Percentiles rank a stretch among this genome's conserved stretches.
These are phyloP conservation scores for Haematococcus lacustris DNA, from an alignment of 139 green algal species.

Conservation along the genomic window DNA sequence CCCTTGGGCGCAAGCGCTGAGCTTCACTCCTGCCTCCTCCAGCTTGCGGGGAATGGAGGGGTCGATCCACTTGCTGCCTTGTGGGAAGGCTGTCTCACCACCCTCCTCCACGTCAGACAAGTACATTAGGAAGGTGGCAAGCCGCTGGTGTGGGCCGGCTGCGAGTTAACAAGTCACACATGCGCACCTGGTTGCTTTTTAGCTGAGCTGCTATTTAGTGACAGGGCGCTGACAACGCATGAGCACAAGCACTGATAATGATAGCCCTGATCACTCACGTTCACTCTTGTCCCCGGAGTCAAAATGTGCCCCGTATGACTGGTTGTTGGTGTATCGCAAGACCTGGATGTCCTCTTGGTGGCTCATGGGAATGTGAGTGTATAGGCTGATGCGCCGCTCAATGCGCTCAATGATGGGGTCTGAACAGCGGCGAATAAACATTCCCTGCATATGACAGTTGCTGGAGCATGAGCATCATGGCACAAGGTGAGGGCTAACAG, in stretches of 20 bases:
- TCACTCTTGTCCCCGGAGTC: conserved; percentile 32
- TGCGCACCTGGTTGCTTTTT: not conserved
- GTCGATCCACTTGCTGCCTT: conserved; percentile 34
- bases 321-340: conserved; percentile 36
- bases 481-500: not conserved
- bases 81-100: conserved; percentile 53
- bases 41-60: conserved; percentile 27
- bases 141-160: conserved; percentile 28
- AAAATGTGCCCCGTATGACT: conserved; percentile 50
- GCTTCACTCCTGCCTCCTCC: not conserved
- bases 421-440: conserved; percentile 27
- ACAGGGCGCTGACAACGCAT: not conserved
- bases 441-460: conserved; percentile 11
- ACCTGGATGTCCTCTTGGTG: conserved; percentile 49
- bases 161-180: not conserved
- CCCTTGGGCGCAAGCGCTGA: conserved; percentile 54
- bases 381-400: conserved; percentile 35
- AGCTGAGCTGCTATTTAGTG: not conserved
- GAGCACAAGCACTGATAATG: not conserved
- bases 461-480: not conserved
- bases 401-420: conserved; percentile 35
- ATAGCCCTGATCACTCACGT: conserved; percentile 1
- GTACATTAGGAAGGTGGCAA: conserved; percentile 47
- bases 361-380: conserved; percentile 38
- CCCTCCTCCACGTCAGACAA: conserved; percentile 43